Base-by-base conservation (phyloP, 202 grass and related monocot species). In the Thinopyrum obtusiflorum region DNA sequence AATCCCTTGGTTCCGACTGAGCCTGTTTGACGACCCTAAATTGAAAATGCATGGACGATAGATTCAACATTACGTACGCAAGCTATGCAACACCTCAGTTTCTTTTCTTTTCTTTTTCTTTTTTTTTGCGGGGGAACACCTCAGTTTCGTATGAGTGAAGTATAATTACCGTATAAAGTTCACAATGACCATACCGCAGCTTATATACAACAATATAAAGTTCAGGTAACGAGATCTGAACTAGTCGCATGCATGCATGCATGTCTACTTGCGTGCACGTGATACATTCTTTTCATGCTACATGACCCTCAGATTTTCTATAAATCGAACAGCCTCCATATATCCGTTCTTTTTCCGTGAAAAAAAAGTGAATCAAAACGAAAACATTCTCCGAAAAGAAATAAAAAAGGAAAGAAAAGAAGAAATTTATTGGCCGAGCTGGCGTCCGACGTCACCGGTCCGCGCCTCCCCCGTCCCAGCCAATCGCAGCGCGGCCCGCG, bases 391-490 rank as follows among this genome's bases (percentile, higher is more conserved):
- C 0, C 4, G 2, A 11, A 9, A 59, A 71, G 4, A 57, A 18
- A 18, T 35, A 20, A 15, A 70, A 51, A 51, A 2, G 47, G 15
- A 51, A 53, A 53, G 9, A 11, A 35, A 53, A n/a, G 2, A 15
- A 51, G 25, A n/a, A 18, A 65, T 82, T 79, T 18, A 73, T n/a
- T 36, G 17, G 7, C 28, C 59, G 11, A 65, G 65, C 66, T 73
- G 35, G 55, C 49, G 6, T 14, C 12, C 81, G 81, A 81, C 81
- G 62, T 90, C 85, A 81, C 13, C 29, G 76, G 84, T 87, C 89
- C 62, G 76, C 14, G 37, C 13, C 69, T 39, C 51, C 9, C 26
- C 20, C 12, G 29, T n/a, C 11, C 0, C 76, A 80, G 68, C 89
- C 81, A 87, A 84, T 87, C 80, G 17, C 76, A 76, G 75, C 61